phyloP scores from a whole-genome alignment of 108 stramenopile genomes.

The Schizochytrium sp. region DNA sequence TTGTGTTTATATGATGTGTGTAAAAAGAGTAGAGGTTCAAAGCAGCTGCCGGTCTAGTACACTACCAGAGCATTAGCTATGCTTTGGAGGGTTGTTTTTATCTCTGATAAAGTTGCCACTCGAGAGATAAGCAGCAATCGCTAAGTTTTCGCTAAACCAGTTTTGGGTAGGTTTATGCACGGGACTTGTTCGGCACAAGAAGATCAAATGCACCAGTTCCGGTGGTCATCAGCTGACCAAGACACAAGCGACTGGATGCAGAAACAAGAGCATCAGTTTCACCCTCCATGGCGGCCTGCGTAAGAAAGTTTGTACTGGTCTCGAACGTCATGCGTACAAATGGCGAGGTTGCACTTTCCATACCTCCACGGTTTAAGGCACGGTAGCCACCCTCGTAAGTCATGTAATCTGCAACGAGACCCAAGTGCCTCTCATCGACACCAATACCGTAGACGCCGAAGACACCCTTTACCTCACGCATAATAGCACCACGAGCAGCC shows the following conservation, averaged over 20 bases:
- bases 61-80: too few relatives aligned
- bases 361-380: slow-evolving; percentile 95
- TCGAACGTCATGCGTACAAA: slow-evolving; percentile 99
- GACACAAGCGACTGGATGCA: slow-evolving; percentile 92
- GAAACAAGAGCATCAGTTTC: slow-evolving; percentile 82
- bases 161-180: background rate
- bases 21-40: too few relatives aligned
- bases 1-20: too few relatives aligned
- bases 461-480: slow-evolving; percentile 93
- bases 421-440: slow-evolving; percentile 95
- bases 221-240: slow-evolving; percentile 89
- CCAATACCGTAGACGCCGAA: slow-evolving; percentile 98
- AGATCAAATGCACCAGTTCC: slow-evolving; percentile 93
- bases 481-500: slow-evolving; percentile 92
- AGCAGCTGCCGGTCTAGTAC: too few relatives aligned
- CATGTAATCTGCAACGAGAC: slow-evolving; percentile 98
- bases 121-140: too few relatives aligned
- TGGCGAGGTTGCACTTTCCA: slow-evolving; percentile 87
- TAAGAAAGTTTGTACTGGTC: slow-evolving; percentile 95
- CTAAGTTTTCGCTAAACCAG: too few relatives aligned
- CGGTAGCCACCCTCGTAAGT: slow-evolving; percentile 95
- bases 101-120: too few relatives aligned
- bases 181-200: slow-evolving; percentile 48
- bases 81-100: too few relatives aligned
- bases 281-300: slow-evolving; percentile 85